Evolutionary conservation across 2,329 filamentous ascomycete species (phyloP), one percentile per base, ranked within the genome.

Genomic region (Chrysoporthe puriensis): DNA sequence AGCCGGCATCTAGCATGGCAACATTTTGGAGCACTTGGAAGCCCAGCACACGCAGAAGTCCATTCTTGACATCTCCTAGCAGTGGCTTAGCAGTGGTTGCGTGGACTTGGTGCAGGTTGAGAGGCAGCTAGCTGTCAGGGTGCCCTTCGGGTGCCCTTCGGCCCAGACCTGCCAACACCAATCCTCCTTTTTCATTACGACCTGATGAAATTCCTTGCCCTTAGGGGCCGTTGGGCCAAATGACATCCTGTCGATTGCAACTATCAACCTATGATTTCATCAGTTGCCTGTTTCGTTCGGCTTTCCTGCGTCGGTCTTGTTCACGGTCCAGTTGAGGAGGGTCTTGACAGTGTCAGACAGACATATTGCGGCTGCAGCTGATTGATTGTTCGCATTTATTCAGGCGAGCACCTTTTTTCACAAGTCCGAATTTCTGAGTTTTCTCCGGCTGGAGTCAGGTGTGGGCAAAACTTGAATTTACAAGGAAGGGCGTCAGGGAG

Each of bases 281-380:
- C 43, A 34, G 6, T 62, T 44, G 57, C 57, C 40, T 13, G 6
- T 7, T 18, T 43, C 8, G 4, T n/a, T 13, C 8, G 60, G 11
- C 48, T 48, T 42, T 48, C 34, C 46, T 54, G 16, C 32, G 21
- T 44, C 26, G 11, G 13, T 44, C n/a, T 60, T 60, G 57, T 21
- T 61, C 42, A 34, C 13, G 21, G 8, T 16, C 59, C 18, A 8
- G 8, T 1, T n/a, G 26, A 44, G n/a, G 59, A 59, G 57, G 42
- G 66, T 54, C 66, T 66, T 62, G 66, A 65, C 66, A 68, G 66
- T 68, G 63, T 68, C 63, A 63, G 59, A 42, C 62, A 57, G 32
- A 14, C 43, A n/a, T 63, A 21, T 46, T 40, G 36, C 36, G 42
- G 50, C 36, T 57, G 52, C 42, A 34, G 26, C 9, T 57, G 21